phyloP scores from a whole-genome alignment of 2,329 filamentous ascomycete species.

The Hypoxylon sp. region DNA sequence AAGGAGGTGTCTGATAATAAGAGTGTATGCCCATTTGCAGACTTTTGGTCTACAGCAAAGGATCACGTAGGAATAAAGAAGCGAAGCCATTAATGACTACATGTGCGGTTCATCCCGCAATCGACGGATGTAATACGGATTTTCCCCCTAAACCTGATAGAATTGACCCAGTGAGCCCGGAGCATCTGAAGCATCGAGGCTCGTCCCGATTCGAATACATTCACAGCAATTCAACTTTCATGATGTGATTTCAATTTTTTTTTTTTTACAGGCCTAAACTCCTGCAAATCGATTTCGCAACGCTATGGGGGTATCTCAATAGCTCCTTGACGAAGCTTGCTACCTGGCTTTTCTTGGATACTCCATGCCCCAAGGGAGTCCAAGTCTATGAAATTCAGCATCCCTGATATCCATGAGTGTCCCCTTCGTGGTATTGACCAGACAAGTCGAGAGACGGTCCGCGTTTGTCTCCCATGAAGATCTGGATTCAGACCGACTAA shows the following conservation, averaged over 20 bases:
- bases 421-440: not conserved
- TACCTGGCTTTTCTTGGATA: not conserved
- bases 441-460: not conserved
- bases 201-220: not conserved
- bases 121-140: not conserved
- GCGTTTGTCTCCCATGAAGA: not conserved
- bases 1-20: constrained; percentile 4
- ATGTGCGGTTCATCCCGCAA: not conserved
- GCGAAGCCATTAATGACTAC: not conserved
- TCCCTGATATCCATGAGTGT: not conserved
- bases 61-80: constrained; percentile 1
- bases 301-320: not conserved
- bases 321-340: not conserved
- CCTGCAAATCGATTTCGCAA: not conserved
- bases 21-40: not conserved
- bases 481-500: constrained; percentile 13
- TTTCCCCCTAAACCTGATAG: not conserved
- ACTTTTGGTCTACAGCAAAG: not conserved
- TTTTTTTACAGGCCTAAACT: not conserved
- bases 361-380: not conserved
- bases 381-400: not conserved
- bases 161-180: not conserved
- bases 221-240: not conserved
- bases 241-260: not conserved
- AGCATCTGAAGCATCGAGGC: not conserved